phyloP scores from a whole-genome alignment of 768 basidiomycete genomes.

The Psilocybe sp. region DNA sequence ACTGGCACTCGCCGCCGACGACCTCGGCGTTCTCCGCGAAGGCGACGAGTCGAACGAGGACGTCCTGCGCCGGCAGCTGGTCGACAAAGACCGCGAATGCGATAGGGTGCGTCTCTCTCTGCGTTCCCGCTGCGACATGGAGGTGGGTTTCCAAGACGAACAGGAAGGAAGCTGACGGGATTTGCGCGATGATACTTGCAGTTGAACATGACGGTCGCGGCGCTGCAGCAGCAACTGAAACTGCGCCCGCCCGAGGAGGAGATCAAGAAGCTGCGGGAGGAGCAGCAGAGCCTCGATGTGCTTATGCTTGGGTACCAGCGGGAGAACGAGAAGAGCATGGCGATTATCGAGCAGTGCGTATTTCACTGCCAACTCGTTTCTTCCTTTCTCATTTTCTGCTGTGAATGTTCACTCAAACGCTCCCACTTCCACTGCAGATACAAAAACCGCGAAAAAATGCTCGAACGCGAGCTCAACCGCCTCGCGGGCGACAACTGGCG shows the following conservation, averaged over 20 bases:
- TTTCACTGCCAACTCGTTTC: too few relatives aligned
- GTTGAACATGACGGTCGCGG: constrained; percentile 61
- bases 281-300: constrained; percentile 73
- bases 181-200: constrained; percentile 18
- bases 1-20: constrained; percentile 47
- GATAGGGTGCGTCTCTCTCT: constrained; percentile 48
- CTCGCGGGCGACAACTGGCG: constrained; percentile 84
- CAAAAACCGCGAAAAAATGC: constrained; percentile 70
- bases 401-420: background rate
- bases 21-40: constrained; percentile 60
- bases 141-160: background rate
- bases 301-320: constrained; percentile 77
- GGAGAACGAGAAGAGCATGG: constrained; percentile 85
- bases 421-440: constrained; percentile 31
- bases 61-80: constrained; percentile 55
- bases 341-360: constrained; percentile 70
- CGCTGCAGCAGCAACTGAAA: constrained; percentile 63
- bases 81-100: constrained; percentile 68
- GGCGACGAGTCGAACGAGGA: constrained; percentile 60
- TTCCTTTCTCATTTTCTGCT: background rate
- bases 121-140: too few relatives aligned
- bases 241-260: constrained; percentile 67
- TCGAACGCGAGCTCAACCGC: constrained; percentile 69
- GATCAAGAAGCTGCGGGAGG: constrained; percentile 65
- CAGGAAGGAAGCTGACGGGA: too few relatives aligned